Evolutionary conservation across 169 alveolate genomes (phyloP), one percentile per base, ranked within the genome.

Genomic region (Babesia sp.): DNA sequence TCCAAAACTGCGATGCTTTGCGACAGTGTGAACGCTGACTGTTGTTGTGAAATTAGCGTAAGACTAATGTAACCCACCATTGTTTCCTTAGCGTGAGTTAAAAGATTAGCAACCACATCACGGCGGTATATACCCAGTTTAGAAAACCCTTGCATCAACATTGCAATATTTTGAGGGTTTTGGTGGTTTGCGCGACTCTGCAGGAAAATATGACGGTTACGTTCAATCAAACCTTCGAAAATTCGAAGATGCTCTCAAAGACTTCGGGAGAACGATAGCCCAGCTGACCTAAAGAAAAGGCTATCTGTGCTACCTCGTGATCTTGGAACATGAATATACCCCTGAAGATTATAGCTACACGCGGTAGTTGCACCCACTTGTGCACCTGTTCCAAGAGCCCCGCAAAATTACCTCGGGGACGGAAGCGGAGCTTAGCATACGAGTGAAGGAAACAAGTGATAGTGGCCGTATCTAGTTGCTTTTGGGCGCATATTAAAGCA

Each of bases 121-220:
- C 42, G 61, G 7, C 50, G 54, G 45, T 71, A 66, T 8, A 72
- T 37, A n/a, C 89, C 89, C 18, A 81, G 59, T 41, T 56, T 71
- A 31, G 84, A 59, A 28, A 68, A 81, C 20, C 81, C 44, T 42
- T 63, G 68, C 54, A 72, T 72, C 29, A 81, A 34, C 84, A 81
- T 81, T 45, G 84, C 24, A 7, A 81, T 37, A 50, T 81, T 73
- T 58, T 81, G 89, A 12, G 89, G 85, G 31, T 67, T 60, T 22
- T 81, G 89, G 46, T 71, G 37, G 14, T 60, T 71, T 16, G 54
- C 48, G 9, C 84, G 69, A 12, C 22, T 29, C 89, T 78, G 51
- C 31, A 33, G 36, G 14, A 33, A 54, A 29, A 50, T 20, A 14
- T 18, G 12, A 8, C 24, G 33, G 45, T 46, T 5, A 18, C 34